Conservation (phyloP, 805 yeast species). For the Lipomyces mesembrius region DNA sequence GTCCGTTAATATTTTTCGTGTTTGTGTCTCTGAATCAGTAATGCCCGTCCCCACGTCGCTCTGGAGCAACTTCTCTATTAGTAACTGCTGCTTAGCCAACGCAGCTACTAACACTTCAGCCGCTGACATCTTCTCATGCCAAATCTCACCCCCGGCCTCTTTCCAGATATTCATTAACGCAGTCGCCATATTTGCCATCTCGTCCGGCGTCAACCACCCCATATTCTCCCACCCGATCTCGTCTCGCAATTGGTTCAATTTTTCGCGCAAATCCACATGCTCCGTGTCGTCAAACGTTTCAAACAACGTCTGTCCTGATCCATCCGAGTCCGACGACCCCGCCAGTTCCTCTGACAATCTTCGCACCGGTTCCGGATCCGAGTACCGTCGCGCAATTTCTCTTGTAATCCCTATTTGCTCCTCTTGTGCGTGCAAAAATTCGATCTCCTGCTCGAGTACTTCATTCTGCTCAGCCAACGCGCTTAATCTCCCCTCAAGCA, state of each 20-base stretch:
- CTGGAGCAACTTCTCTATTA: conserved; percentile 15
- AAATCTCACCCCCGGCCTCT: conserved; percentile 1
- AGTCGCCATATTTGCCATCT: conserved; percentile 7
- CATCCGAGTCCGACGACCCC: neutral
- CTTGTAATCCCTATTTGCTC: conserved; percentile 4
- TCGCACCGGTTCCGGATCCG: neutral
- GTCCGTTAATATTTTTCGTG: neutral
- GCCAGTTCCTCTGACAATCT: conserved; percentile 6
- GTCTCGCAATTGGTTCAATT: conserved; percentile 15
- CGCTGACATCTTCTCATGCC: neutral
- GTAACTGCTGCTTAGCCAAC: conserved; percentile 24
- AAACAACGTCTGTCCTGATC: conserved; percentile 6
- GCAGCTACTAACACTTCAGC: conserved; percentile 17
- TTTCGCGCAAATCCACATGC: conserved; percentile 24
- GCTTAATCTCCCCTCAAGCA: conserved; percentile 11
- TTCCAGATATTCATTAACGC: conserved; percentile 4
- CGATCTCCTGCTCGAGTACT: conserved; percentile 12
- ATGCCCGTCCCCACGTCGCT: neutral
- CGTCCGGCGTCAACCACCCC: conserved; percentile 22
- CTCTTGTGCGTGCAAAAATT: neutral
- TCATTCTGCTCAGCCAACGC: conserved; percentile 9
- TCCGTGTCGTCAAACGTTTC: neutral
- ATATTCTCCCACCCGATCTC: conserved; percentile 16
- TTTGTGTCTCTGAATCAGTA: neutral
- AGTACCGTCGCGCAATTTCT: neutral